These are phyloP conservation scores for Botryotinia calthae DNA, from an alignment of 2,329 filamentous ascomycete genomes.

Conservation along the genomic window DNA sequence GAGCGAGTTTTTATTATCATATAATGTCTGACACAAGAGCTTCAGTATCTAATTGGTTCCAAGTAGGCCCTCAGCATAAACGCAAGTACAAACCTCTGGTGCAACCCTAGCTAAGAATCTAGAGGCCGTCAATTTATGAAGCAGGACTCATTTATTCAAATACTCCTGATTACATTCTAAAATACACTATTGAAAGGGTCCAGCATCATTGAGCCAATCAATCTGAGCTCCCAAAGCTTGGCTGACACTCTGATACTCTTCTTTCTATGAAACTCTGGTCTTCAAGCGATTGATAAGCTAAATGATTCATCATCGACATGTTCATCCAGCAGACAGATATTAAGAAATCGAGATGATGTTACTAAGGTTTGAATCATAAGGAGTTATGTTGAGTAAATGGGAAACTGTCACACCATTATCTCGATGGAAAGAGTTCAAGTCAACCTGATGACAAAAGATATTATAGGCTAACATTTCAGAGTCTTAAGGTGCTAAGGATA, in stretches of 20 bases:
- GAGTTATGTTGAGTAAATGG: background rate
- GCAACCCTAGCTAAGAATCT: background rate
- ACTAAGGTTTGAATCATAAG: background rate
- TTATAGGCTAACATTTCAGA: accelerated
- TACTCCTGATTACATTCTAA: background rate
- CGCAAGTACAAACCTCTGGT: background rate
- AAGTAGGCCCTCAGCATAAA: background rate
- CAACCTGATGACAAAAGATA: background rate
- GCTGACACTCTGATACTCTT: background rate
- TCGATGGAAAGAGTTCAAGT: background rate
- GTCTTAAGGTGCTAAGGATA: background rate
- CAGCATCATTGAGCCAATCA: background rate
- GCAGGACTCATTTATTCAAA: background rate
- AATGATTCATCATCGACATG: background rate
- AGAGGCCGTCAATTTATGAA: background rate
- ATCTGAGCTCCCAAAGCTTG: background rate
- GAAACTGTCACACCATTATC: background rate
- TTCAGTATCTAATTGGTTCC: too few relatives aligned
- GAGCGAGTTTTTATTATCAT: background rate
- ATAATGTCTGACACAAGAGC: too few relatives aligned
- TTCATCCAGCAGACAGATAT: background rate
- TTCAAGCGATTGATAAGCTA: background rate
- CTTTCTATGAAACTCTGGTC: background rate
- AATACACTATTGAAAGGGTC: background rate
- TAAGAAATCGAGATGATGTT: background rate